A percentile compares a stretch with the other conserved stretches of the same genome.
phyloP scores from a whole-genome alignment of 2,329 filamentous ascomycete species.

The Aspergillus fischeri region DNA sequence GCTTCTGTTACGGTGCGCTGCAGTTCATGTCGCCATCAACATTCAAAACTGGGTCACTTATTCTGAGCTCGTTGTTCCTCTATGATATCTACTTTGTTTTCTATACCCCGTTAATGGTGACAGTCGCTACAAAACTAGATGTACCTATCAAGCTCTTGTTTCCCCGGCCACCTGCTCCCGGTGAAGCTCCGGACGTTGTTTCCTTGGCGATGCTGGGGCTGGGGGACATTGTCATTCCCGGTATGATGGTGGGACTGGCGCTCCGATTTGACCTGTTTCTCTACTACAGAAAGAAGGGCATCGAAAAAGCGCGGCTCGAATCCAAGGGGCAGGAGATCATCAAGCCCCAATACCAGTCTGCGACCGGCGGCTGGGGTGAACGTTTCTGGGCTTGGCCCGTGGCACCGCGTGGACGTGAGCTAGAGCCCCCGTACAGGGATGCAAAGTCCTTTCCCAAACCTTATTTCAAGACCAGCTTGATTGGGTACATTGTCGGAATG shows the following conservation, averaged over 20 bases:
- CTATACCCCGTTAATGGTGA: constrained; percentile 52
- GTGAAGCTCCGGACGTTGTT: constrained; percentile 38
- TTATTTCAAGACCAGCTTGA: constrained; percentile 75
- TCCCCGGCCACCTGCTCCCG: constrained; percentile 55
- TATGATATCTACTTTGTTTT: constrained; percentile 80
- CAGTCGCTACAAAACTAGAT: constrained; percentile 78
- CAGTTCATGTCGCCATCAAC: constrained; percentile 85
- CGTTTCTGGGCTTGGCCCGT: constrained; percentile 64
- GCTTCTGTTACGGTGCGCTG: constrained; percentile 78
- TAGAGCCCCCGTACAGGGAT: constrained; percentile 33
- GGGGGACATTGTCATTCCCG: constrained; percentile 90
- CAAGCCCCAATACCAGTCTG: constrained; percentile 45
- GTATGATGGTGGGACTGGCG: constrained; percentile 82
- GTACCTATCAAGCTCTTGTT: constrained; percentile 92
- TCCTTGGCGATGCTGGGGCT: constrained; percentile 75
- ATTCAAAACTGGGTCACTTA: constrained; percentile 73
- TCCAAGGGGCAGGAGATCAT: constrained; percentile 13
- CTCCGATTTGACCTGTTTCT: constrained; percentile 88
- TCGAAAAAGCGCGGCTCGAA: constrained; percentile 31
- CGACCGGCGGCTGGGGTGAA: constrained; percentile 76
- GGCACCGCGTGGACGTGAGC: constrained; percentile 22
- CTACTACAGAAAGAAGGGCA: constrained; percentile 68
- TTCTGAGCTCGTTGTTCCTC: constrained; percentile 77
- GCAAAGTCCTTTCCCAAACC: constrained; percentile 66
- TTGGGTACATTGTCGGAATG: constrained; percentile 77